phyloP scores from a whole-genome alignment of 1,284 basidiomycete species.

The Rhodotorula glutinis region DNA sequence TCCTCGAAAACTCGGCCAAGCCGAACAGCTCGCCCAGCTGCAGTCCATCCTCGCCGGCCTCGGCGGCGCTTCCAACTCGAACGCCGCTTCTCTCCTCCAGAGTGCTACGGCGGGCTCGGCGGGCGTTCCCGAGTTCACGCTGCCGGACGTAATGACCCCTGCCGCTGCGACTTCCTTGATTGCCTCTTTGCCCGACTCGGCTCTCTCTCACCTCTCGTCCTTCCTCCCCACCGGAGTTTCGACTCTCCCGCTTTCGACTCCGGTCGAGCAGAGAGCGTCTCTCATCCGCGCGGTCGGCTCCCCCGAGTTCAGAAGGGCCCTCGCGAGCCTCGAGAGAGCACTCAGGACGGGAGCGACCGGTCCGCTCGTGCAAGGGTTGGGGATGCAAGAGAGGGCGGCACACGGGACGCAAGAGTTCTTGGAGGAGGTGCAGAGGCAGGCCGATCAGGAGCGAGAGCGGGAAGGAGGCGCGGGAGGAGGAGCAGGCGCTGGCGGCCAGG shows the following conservation, averaged over 20 bases:
- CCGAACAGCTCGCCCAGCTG: constrained; percentile 24
- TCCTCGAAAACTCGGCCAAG: constrained; percentile 1
- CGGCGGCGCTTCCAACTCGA: background rate
- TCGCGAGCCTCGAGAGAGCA: constrained; percentile 39
- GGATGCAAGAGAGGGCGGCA: constrained; percentile 33
- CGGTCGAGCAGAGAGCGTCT: constrained; percentile 16
- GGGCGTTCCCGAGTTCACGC: constrained; percentile 26
- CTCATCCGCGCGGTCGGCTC: constrained; percentile 31
- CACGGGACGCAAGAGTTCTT: constrained; percentile 40
- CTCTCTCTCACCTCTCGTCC: constrained; percentile 31
- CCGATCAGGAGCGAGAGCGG: constrained; percentile 24
- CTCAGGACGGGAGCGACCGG: constrained; percentile 42
- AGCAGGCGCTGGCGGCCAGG: background rate
- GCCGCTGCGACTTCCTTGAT: constrained; percentile 32
- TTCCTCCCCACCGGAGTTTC: constrained; percentile 36
- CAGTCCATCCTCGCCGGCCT: constrained; percentile 26
- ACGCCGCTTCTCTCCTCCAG: background rate
- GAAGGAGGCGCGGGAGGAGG: constrained; percentile 25
- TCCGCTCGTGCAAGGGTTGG: constrained; percentile 38
- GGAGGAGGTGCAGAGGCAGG: constrained; percentile 35
- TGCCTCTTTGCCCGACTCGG: constrained; percentile 23
- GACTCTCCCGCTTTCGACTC: constrained; percentile 28
- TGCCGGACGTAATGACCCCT: constrained; percentile 41
- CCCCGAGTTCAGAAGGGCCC: constrained; percentile 35
- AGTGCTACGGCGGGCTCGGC: background rate